Evolutionary conservation across 169 alveolate genomes (phyloP).

Genomic region (Plasmodium gonderi): DNA sequence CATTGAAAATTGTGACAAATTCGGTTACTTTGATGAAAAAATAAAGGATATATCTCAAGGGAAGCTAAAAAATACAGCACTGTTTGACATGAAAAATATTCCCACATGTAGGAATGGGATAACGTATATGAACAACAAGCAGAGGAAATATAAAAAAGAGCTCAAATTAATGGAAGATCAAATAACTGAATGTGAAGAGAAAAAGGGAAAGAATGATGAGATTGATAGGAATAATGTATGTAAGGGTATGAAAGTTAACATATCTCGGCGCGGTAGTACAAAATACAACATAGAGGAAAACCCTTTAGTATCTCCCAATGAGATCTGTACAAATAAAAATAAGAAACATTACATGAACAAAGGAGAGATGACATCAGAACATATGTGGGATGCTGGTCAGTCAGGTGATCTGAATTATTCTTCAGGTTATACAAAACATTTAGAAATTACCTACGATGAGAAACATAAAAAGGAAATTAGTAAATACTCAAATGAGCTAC

Average conservation of each 20-base stretch:
- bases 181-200: neutral
- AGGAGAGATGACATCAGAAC: neutral
- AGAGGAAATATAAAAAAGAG: constrained; percentile 12
- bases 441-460: neutral
- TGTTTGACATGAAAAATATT: neutral
- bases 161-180: neutral
- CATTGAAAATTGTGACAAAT: constrained; percentile 3
- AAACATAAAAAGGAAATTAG: neutral
- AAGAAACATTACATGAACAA: neutral
- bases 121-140: constrained; percentile 17
- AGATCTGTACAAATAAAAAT: neutral
- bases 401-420: neutral
- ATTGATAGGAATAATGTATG: neutral
- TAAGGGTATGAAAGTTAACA: neutral
- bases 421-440: neutral
- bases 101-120: neutral
- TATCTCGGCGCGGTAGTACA: too few species aligned
- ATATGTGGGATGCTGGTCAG: neutral
- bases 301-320: neutral
- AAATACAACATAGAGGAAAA: neutral
- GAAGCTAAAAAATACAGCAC: neutral
- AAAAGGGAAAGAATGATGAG: neutral
- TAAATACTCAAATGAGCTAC: neutral
- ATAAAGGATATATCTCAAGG: neutral
- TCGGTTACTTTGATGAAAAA: neutral